Conservation (phyloP, 352 stramenopile species). For the Phytopythium helicoides region DNA sequence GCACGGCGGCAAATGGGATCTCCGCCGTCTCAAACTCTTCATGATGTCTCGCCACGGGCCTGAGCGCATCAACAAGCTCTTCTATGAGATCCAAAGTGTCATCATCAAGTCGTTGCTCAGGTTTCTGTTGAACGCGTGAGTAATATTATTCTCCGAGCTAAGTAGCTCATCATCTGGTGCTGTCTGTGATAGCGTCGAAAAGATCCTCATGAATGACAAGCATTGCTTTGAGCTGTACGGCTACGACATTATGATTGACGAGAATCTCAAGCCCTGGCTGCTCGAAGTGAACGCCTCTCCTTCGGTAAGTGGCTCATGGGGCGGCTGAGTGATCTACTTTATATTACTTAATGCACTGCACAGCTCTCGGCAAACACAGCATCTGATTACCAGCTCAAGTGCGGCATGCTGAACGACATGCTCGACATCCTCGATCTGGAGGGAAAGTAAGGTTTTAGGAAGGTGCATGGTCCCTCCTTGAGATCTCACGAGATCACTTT, state of each 20-base stretch:
- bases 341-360: too few relatives aligned
- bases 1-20: constrained; percentile 91
- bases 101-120: constrained; percentile 85
- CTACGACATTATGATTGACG: constrained; percentile 92
- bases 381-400: constrained; percentile 93
- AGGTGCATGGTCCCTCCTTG: neutral
- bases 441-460: constrained; percentile 41
- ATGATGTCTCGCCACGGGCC: constrained; percentile 89
- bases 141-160: neutral
- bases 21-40: constrained; percentile 90
- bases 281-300: constrained; percentile 94
- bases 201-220: constrained; percentile 95
- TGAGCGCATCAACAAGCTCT: constrained; percentile 80
- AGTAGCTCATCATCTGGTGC: neutral
- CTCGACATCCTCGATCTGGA: constrained; percentile 95
- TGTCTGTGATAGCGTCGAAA: constrained; percentile 63
- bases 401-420: constrained; percentile 92
- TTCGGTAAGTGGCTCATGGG: constrained; percentile 38
- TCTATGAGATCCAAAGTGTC: constrained; percentile 90
- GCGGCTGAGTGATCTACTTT: neutral
- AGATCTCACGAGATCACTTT: too few relatives aligned
- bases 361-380: constrained; percentile 90
- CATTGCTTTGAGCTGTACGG: constrained; percentile 96
- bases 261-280: constrained; percentile 90
- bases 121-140: constrained; percentile 16